Evolutionary conservation across 164 flowering plant species (phyloP).

Genomic region (Liriodendron chinense): DNA sequence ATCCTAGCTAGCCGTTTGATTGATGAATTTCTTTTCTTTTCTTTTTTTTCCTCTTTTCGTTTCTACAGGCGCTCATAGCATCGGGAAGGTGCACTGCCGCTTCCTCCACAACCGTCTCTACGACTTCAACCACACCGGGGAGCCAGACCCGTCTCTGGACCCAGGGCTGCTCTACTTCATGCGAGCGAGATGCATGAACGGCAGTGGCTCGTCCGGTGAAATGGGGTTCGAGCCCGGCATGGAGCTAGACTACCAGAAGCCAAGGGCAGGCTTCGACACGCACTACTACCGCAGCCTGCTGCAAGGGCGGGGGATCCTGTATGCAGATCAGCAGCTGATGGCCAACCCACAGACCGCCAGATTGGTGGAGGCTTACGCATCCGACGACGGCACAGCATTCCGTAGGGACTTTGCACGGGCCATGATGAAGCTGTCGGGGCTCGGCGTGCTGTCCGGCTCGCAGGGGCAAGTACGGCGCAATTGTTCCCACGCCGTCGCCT

Average conservation of each 20-base stretch:
- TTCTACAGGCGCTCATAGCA: constrained; percentile 29
- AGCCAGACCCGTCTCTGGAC: constrained; percentile 25
- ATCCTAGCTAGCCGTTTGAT: too few species aligned
- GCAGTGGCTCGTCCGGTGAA: constrained; percentile 9
- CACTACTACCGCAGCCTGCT: constrained; percentile 40
- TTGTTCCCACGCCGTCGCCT: constrained; percentile 29
- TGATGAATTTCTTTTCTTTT: too few species aligned
- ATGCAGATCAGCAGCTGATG: constrained; percentile 57
- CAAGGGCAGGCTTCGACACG: constrained; percentile 28
- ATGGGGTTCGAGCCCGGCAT: constrained; percentile 7
- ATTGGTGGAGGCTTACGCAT: constrained; percentile 40
- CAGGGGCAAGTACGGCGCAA: constrained; percentile 42
- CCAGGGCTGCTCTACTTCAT: constrained; percentile 8
- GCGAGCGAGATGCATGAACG: constrained; percentile 21
- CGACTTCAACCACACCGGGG: constrained; percentile 19
- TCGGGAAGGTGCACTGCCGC: constrained; percentile 21
- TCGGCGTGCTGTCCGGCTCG: constrained; percentile 33
- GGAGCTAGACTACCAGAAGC: constrained; percentile 15
- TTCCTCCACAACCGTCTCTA: constrained; percentile 22
- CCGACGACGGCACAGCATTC: constrained; percentile 40
- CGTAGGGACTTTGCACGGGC: constrained; percentile 41
- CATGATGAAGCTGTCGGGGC: constrained; percentile 49
- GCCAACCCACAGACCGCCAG: constrained; percentile 32
- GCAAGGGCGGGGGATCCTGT: constrained; percentile 43
- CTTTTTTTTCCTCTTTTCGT: too few species aligned